Base-by-base conservation (phyloP, 2,329 filamentous ascomycete genomes). In the Sordariomycetes sp. region DNA sequence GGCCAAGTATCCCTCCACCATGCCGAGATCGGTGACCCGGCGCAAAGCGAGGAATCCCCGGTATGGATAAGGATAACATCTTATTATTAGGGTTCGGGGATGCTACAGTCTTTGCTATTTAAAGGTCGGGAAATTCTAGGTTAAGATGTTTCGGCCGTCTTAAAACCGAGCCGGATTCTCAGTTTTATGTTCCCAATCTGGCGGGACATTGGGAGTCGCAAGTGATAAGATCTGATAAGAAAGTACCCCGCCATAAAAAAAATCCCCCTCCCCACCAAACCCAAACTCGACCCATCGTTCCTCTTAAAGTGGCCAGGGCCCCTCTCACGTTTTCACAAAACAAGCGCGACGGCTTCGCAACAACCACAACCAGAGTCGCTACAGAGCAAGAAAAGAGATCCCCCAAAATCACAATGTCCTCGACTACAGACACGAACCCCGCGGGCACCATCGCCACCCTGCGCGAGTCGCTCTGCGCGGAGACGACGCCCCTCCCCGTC, bases 401-500 rank as follows among this genome's bases (percentile, higher is more conserved):
- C 3, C 13, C 13, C 15, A 17, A 17, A 42, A 51, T 28, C 52
- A 54, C 50, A 52, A 56, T 52, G 51, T 6, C 34, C 24, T 25
- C 20, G n/a, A 45, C 28, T 32, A 17, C 54, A n/a, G 34, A 52
- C 25, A 35, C 55, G 28, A 32, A 50, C 12, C 24, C 45, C 48
- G 32, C 45, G 28, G 32, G 72, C 12, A 84, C 81, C 52, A 78
- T 90, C 63, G 65, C 75, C 58, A 74, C 78, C 59, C 79, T 95
- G 56, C 86, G 90, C 66, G 80, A 86, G 66, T 87, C 86, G 59
- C 83, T 99, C 60, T 85, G 80, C 65, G 86, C 87, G 54, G 94
- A 97, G 74, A 74, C 80, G 15, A 86, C 88, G 61, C 84, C 91
- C 52, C 87, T 99, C 57, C 87, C 91, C 45, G 79, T 89, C 62